These are phyloP conservation scores for Ogataea populi-albae DNA, from an alignment of 805 yeast genomes.

Conservation along the genomic window DNA sequence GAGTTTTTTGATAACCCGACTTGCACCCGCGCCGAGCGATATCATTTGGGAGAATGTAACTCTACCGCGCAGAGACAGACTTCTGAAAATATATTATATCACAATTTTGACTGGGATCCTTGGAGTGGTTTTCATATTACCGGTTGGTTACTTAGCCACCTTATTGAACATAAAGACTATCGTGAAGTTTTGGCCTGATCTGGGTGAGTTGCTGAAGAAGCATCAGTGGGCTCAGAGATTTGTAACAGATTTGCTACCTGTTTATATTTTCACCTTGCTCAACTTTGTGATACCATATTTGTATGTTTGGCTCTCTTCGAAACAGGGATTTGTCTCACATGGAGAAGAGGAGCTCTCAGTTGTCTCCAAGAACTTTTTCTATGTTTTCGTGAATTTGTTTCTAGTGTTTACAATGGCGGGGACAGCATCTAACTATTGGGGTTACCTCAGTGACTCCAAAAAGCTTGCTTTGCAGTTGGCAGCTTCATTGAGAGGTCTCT, in stretches of 20 bases:
- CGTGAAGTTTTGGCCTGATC: slow-evolving; percentile 73
- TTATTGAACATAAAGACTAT: slow-evolving; percentile 77
- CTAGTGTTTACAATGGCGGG: slow-evolving; percentile 93
- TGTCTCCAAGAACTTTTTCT: slow-evolving; percentile 90
- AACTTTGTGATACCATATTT: slow-evolving; percentile 82
- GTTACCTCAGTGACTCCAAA: slow-evolving; percentile 81
- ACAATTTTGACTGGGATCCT: slow-evolving; percentile 65
- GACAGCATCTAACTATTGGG: slow-evolving; percentile 80
- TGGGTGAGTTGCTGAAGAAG: slow-evolving; percentile 63
- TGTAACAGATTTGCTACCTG: slow-evolving; percentile 87
- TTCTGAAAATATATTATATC: slow-evolving; percentile 59
- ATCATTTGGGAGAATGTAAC: slow-evolving; percentile 91
- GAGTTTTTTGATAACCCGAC: slow-evolving; percentile 70
- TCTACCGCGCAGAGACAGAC: slow-evolving; percentile 68
- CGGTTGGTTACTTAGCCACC: slow-evolving; percentile 82
- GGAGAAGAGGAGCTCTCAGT: slow-evolving; percentile 91
- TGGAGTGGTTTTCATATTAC: slow-evolving; percentile 72
- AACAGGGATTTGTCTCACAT: slow-evolving; percentile 87
- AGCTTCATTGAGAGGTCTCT: slow-evolving; percentile 69
- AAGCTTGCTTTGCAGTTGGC: slow-evolving; percentile 86
- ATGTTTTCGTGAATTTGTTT: slow-evolving; percentile 89
- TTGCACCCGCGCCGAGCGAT: slow-evolving; percentile 97
- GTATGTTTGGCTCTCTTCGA: slow-evolving; percentile 75
- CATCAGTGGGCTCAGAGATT: slow-evolving; percentile 72
- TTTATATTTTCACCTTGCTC: slow-evolving; percentile 82